Evolutionary conservation across 2,329 filamentous ascomycete genomes (phyloP).

Genomic region (Aspergillus flavus): DNA sequence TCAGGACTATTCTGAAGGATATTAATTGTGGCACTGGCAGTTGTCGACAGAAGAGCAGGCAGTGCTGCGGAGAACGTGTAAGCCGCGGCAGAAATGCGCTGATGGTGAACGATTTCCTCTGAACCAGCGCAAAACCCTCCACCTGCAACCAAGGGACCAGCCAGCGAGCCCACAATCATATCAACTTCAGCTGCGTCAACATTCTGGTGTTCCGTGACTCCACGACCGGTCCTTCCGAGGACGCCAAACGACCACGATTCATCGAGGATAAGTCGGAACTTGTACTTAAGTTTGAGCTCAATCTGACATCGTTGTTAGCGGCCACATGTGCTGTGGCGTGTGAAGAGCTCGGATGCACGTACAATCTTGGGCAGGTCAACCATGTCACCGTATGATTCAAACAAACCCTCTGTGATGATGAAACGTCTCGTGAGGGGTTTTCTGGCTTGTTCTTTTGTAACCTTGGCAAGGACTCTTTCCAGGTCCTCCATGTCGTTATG

Average conservation of each 20-base stretch:
- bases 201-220: slow-evolving; percentile 93
- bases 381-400: slow-evolving; percentile 86
- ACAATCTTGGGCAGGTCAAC: slow-evolving; percentile 84
- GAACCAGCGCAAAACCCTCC: slow-evolving; percentile 95
- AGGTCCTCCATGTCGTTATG: slow-evolving; percentile 96
- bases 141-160: slow-evolving; percentile 85
- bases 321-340: not conserved
- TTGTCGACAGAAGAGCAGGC: slow-evolving; percentile 92
- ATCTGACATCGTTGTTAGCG: slow-evolving; percentile 54
- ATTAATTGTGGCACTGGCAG: slow-evolving; percentile 85
- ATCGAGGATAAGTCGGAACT: slow-evolving; percentile 95
- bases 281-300: slow-evolving; percentile 93
- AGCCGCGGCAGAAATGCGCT: slow-evolving; percentile 86
- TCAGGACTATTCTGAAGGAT: slow-evolving; percentile 86
- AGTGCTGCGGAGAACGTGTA: slow-evolving; percentile 97
- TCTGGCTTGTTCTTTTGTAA: slow-evolving; percentile 83
- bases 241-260: slow-evolving; percentile 98
- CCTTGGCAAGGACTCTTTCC: slow-evolving; percentile 79
- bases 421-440: slow-evolving; percentile 91
- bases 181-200: slow-evolving; percentile 91
- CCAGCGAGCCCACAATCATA: slow-evolving; percentile 93
- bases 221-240: slow-evolving; percentile 85
- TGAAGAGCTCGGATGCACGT: slow-evolving; percentile 32
- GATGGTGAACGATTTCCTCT: slow-evolving; percentile 90
- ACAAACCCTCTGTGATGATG: slow-evolving; percentile 93